These are phyloP conservation scores for Ophiostoma populinum DNA, from an alignment of 2,329 filamentous ascomycete genomes.

Conservation along the genomic window DNA sequence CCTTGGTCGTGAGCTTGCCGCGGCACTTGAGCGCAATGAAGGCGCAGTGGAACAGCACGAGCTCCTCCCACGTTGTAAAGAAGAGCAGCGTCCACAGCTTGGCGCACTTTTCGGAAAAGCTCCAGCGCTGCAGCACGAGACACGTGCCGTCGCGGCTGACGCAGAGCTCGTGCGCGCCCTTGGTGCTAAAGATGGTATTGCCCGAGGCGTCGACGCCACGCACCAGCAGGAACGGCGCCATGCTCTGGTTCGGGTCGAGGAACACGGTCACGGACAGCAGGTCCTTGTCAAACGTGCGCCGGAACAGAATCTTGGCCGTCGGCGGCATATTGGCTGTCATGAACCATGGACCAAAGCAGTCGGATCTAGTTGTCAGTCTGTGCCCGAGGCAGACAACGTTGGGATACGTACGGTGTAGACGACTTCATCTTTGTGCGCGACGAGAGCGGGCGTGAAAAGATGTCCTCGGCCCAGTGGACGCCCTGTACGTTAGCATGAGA, in stretches of 20 bases:
- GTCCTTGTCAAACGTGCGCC: slow-evolving; percentile 41
- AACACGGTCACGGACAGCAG: slow-evolving; percentile 36
- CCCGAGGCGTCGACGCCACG: slow-evolving; percentile 23
- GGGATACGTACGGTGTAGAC: slow-evolving; percentile 11
- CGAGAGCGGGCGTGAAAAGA: slow-evolving; percentile 37
- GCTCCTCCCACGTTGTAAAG: slow-evolving; percentile 47
- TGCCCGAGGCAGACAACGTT: not conserved
- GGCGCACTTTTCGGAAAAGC: slow-evolving; percentile 21
- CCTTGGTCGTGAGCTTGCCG: slow-evolving; percentile 25
- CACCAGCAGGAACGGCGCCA: slow-evolving; percentile 29
- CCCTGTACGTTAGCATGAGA: not conserved
- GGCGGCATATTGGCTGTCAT: slow-evolving; percentile 26
- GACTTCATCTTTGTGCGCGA: slow-evolving; percentile 32
- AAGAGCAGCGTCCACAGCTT: slow-evolving; percentile 37
- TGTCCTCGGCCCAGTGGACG: slow-evolving; percentile 41
- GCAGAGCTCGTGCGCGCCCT: slow-evolving; percentile 36
- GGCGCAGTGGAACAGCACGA: slow-evolving; percentile 40
- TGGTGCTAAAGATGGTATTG: slow-evolving; percentile 29
- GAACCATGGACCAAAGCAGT: slow-evolving; percentile 29
- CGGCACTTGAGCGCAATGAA: slow-evolving; percentile 39
- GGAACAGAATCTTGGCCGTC: slow-evolving; percentile 34
- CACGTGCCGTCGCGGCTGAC: slow-evolving; percentile 30
- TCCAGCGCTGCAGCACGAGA: slow-evolving; percentile 36
- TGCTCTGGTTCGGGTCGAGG: slow-evolving; percentile 24
- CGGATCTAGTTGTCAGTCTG: slow-evolving; percentile 20